Percentiles rank a stretch among this genome's conserved stretches.
Conservation (phyloP, 1,284 basidiomycete species). For the Hypsizygus ulmarius region DNA sequence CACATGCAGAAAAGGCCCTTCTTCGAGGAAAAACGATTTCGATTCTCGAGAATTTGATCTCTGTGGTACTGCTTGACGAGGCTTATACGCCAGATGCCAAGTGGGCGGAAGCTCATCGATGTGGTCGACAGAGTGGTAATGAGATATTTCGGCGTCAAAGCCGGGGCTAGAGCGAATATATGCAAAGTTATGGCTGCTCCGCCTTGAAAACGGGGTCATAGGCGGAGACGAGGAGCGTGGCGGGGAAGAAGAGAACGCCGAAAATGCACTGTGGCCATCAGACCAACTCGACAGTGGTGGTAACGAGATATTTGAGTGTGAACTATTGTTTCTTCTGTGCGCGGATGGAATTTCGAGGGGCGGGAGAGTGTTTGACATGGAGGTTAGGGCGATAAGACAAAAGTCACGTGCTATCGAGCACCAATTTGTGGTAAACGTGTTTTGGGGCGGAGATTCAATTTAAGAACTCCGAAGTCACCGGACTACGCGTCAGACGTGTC, state of each 20-base stretch:
- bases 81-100: conserved; percentile 21
- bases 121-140: conserved; percentile 18
- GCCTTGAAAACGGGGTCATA: conserved; percentile 30
- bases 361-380: conserved; percentile 34
- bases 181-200: conserved; percentile 25
- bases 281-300: conserved; percentile 24
- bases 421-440: conserved; percentile 37
- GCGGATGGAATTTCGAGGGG: conserved; percentile 24
- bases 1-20: conserved; percentile 20
- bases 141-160: conserved; percentile 21
- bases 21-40: conserved; percentile 21
- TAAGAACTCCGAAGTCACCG: conserved; percentile 10
- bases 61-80: conserved; percentile 14
- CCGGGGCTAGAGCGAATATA: conserved; percentile 36
- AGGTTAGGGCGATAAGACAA: conserved; percentile 38
- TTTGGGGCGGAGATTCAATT: conserved; percentile 36
- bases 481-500: conserved; percentile 7
- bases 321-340: conserved; percentile 18
- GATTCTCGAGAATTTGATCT: conserved; percentile 20
- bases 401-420: conserved; percentile 38
- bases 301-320: conserved; percentile 20
- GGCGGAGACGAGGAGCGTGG: conserved; percentile 38
- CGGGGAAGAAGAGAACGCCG: conserved; percentile 31
- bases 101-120: conserved; percentile 25
- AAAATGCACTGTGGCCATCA: conserved; percentile 18